Base-by-base conservation (phyloP, 441 rosid genomes). In the Populus hybrid region DNA sequence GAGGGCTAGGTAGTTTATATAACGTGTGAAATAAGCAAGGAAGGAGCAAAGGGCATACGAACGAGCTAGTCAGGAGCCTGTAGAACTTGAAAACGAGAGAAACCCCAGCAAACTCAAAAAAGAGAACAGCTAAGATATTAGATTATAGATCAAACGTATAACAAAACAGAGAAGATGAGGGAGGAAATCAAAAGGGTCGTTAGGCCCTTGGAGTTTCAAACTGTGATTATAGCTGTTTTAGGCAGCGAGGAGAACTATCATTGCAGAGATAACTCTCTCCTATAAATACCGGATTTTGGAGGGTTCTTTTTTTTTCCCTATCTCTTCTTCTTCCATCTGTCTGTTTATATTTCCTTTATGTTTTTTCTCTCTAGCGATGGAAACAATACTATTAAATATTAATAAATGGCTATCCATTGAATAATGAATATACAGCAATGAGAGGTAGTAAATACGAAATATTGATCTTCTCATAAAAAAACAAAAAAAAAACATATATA, bases 1-100 rank as follows among this genome's bases (percentile, higher is more conserved):
- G 46, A 10, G 28, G 9, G 24, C 11, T 8, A 72, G 21, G 21
- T 68, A 63, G 36, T 34, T 34, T 10, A 10, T 64, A 40, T 69
- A 80, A 81, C 90, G 88, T 85, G 84, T 68, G 82, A 65, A 67
- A 64, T 74, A 87, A 87, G 81, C 64, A 73, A 79, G 42, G 34
- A 61, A 73, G 57, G 16, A 11, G 88, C 81, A 81, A 82, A 38
- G 32, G 32, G 32, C 32, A 30, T 30, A 30, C 3, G 3, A 30
- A 30, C 4, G 32, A 30, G 32, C 32, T 30, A 30, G 32, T 30
- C 32, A 30, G 32, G 32, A 30, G 4, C 30, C 24, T 30, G 32
- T 3, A 30, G 32, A 30, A 30, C 32, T 30, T 30, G 32, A 3
- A 30, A 30, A 30, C 32, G 32, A 30, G 32, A 30, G 32, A 30